Percentiles rank a stretch among this genome's conserved stretches.
phyloP scores from a whole-genome alignment of 805 yeast genomes.

The Komagataella mondaviorum region DNA sequence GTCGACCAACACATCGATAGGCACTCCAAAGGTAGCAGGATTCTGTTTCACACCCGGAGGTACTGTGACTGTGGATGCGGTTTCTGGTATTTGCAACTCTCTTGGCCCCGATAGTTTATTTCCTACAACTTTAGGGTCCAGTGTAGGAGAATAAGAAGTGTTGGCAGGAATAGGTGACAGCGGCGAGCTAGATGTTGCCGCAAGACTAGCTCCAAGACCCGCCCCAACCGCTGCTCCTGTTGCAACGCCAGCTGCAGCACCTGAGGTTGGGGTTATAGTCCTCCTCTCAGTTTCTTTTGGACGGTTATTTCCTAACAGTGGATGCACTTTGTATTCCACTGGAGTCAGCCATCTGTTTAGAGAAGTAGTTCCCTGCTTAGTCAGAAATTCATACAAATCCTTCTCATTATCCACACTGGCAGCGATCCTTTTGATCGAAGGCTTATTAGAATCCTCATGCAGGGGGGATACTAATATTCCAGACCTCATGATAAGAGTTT shows the following conservation, averaged over 20 bases:
- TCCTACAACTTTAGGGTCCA: background rate
- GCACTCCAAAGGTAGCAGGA: slow-evolving; percentile 53
- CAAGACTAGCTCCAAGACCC: background rate
- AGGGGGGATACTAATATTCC: slow-evolving; percentile 79
- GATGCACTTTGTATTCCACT: slow-evolving; percentile 60
- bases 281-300: background rate
- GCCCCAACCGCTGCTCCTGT: background rate
- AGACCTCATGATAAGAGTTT: slow-evolving; percentile 67
- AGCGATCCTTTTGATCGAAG: slow-evolving; percentile 71
- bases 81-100: background rate
- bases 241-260: background rate
- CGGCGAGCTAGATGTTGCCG: slow-evolving; percentile 1
- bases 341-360: slow-evolving; percentile 36
- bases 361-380: slow-evolving; percentile 22
- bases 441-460: slow-evolving; percentile 30
- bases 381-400: slow-evolving; percentile 61
- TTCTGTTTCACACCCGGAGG: background rate
- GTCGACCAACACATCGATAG: slow-evolving; percentile 64
- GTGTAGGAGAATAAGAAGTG: slow-evolving; percentile 1
- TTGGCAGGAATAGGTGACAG: slow-evolving; percentile 1
- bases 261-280: background rate
- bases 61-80: background rate
- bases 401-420: slow-evolving; percentile 70
- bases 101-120: slow-evolving; percentile 1
- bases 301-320: slow-evolving; percentile 32